Base-by-base conservation (phyloP, 148 eudicot genomes). In the Beta vulgaris region DNA sequence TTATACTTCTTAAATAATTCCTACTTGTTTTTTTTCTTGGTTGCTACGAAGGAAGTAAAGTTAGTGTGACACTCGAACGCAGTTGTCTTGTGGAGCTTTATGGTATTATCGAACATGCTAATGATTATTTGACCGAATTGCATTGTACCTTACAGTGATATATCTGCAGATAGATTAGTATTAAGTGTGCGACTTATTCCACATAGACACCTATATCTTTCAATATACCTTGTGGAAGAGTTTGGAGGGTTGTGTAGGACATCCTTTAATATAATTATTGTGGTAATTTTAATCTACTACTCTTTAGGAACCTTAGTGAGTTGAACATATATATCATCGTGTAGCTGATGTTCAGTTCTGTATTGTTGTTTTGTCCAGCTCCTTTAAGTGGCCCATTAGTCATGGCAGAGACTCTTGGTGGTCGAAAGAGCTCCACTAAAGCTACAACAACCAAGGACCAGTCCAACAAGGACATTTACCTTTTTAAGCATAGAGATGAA, bases 301-400 rank as follows among this genome's bases (percentile, higher is more conserved):
- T 54, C 23, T 31, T 59, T 29, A 1, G 35, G 29, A 14, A 49
- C 39, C 23, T 19, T 1, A 67, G 68, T 21, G 62, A 36, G n/a
- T n/a, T n/a, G n/a, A n/a, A n/a, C 35, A 44, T 25, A 13, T 10
- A 42, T 65, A 68, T 6, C 2, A 23, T 35, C 28, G 25, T 25
- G 29, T 40, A n/a, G n/a, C n/a, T n/a, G n/a, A n/a, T 62, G 28
- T 77, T 76, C 32, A 37, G 28, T 60, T n/a, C 73, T 44, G 39
- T 71, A 69, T 19, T 76, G 37, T 67, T 75, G 35, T 44, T 73
- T 75, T 78, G 68, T 72, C 34, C 91, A 93, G 98, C 90, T 87
- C 91, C 90, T 34, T 77, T 87, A 79, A 91, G 95, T 86, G 97
- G 98, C 74, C 91, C 85, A 53, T 71, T 85, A 77, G 93, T 88